A percentile compares a stretch with the other conserved stretches of the same genome.
Evolutionary conservation across 2,329 filamentous ascomycete species (phyloP).

Genomic region (Cordyceps fumosorosea): DNA sequence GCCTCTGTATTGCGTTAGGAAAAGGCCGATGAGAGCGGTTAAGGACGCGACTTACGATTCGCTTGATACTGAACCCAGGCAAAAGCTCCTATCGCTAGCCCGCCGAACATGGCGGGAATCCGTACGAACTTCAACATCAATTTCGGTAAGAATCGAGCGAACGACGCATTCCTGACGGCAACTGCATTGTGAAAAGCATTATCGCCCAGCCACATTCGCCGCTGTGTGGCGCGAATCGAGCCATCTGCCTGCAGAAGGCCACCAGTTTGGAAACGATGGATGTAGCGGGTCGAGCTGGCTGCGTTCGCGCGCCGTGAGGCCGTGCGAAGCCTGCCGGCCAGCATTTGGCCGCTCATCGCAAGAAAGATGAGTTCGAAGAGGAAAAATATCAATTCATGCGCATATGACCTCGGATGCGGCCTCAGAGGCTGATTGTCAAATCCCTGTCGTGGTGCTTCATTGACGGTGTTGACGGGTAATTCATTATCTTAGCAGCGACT

Average conservation of each 20-base stretch:
- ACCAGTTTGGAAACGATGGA: slow-evolving; percentile 61
- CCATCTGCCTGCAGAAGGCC: slow-evolving; percentile 63
- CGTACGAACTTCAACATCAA: slow-evolving; percentile 84
- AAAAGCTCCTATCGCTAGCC: slow-evolving; percentile 75
- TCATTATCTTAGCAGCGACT: too few relatives aligned
- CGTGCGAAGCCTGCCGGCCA: slow-evolving; percentile 66
- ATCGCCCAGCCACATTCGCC: slow-evolving; percentile 69
- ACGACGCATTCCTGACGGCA: slow-evolving; percentile 56
- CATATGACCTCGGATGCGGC: not conserved
- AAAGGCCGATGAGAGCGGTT: not conserved
- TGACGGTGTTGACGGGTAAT: not conserved
- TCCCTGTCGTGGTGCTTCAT: not conserved
- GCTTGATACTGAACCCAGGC: slow-evolving; percentile 97
- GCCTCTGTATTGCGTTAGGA: slow-evolving; percentile 35
- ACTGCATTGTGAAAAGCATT: slow-evolving; percentile 80
- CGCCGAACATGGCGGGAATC: slow-evolving; percentile 86
- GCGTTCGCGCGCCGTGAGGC: slow-evolving; percentile 54
- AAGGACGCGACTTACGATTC: slow-evolving; percentile 56
- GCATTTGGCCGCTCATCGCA: slow-evolving; percentile 32
- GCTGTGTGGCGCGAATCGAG: slow-evolving; percentile 52
- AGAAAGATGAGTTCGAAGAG: not conserved
- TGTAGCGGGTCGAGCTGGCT: slow-evolving; percentile 48
- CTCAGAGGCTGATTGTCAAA: slow-evolving; percentile 3
- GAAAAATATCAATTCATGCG: not conserved
- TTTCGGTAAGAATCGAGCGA: slow-evolving; percentile 67